Evolutionary conservation across 2,329 filamentous ascomycete species (phyloP), one percentile per base, ranked within the genome.

Genomic region (Colletotrichum sp.): DNA sequence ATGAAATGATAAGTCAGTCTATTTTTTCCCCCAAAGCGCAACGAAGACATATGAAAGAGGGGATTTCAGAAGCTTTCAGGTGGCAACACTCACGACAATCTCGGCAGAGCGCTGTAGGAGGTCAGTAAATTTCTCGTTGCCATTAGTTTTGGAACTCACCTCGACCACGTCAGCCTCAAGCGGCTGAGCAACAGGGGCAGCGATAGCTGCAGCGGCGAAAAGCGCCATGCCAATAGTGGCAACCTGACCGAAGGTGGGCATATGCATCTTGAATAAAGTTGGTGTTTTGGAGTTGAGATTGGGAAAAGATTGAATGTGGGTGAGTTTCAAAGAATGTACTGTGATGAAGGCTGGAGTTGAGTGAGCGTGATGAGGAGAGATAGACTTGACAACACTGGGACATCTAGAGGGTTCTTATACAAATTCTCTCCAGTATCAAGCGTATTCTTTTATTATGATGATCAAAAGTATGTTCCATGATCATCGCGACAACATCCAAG

Each of bases 201-300:
- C 68, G 36, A 74, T 14, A 13, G 68, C 67, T n/a, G 72, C 61
- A 24, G n/a, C 68, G 24, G 72, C 52, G 52, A 74, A 66, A 67
- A 74, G 71, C 36, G 68, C 72, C 52, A 74, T 71, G 52, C 72
- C 72, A 10, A 74, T 28, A 24, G 72, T 74, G 68, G 72, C 72
- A 66, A 74, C 34, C 61, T 74, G 72, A 30, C 72, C 72, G 30
- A 74, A 66, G 14, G 72, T 74, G 52, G 72, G 72, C 36, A 71
- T 71, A 55, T 71, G 72, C 72, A 74, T 74, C n/a, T 74, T 74
- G 68, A 55, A 10, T 24, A 6, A 21, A 24, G 16, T n/a, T 24
- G 16, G n/a, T 43, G 18, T 14, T 28, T n/a, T 18, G 7, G 32
- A 32, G 18, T 34, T 66, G 43, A 21, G n/a, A 13, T 48, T 21